Evolutionary conservation across 176 grass and related monocot species (phyloP), one percentile per base, ranked within the genome.

Genomic region (Aegilops sharonensis): DNA sequence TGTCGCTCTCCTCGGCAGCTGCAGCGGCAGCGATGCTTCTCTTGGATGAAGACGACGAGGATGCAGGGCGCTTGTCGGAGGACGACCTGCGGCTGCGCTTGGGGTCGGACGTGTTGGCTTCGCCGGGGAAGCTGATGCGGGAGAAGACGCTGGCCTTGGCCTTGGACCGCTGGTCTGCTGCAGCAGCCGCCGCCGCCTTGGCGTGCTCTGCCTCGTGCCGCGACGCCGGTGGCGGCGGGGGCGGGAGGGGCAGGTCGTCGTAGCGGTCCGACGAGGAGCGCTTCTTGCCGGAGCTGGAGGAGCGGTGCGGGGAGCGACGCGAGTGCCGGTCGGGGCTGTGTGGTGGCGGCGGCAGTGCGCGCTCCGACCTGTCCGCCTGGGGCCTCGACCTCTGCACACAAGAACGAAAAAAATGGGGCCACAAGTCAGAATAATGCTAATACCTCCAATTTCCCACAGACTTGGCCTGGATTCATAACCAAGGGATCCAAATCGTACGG

Each of bases 141-240:
- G 94, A 93, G 89, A 97, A 96, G 54, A 99, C 97, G 85, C 97
- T 96, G 36, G 79, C 92, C 76, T 99, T 99, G 5, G 89, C 88
- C 82, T 93, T 94, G 8, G 93, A 85, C 57, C 43, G 68, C 23
- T 77, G 77, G 11, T 86, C 75, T 3, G 84, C 77, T 21, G 89
- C 64, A 25, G 60, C 24, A 3, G 77, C 21, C 5, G 80, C 17
- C 11, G 75, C 75, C 11, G 75, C 75, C 81, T 87, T 85, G 6
- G 52, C 82, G 78, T 68, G 86, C 82, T 91, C 85, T 18, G 81
- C 59, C 15, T 91, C 86, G 42, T 54, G 83, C 39, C 66, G 86
- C 85, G 75, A 79, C 50, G 71, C 5, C 13, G 80, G 88, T 21
- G 64, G 89, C 21, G 54, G 89, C 11, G 69, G 89, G 31, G 67